A percentile compares a stretch with the other conserved stretches of the same genome.
These are phyloP conservation scores for Populus euphratica DNA, from an alignment of 345 rosid species.

Conservation along the genomic window DNA sequence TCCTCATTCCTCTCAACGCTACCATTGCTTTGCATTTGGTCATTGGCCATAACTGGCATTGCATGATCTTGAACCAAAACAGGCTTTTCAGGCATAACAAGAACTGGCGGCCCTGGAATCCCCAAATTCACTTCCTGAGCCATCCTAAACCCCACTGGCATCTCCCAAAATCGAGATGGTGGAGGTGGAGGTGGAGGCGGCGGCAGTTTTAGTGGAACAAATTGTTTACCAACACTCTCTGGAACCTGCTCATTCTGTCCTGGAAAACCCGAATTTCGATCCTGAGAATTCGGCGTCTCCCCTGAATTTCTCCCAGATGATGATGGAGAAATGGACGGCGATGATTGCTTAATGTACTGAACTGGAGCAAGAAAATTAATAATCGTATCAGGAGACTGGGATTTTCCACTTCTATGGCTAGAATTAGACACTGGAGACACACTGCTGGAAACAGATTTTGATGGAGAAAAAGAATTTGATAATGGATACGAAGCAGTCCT, in stretches of 20 bases:
- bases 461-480: slow-evolving; percentile 53
- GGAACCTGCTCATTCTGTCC: slow-evolving; percentile 22
- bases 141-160: slow-evolving; percentile 21
- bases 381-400: slow-evolving; percentile 43
- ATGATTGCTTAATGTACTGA: slow-evolving; percentile 1
- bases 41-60: slow-evolving; percentile 6
- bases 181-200: slow-evolving; percentile 77
- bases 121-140: slow-evolving; percentile 10
- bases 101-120: slow-evolving; percentile 36
- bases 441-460: slow-evolving; percentile 41
- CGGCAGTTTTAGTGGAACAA: slow-evolving; percentile 45
- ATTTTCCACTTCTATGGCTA: slow-evolving; percentile 39
- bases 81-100: slow-evolving; percentile 40
- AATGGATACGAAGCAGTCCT: slow-evolving; percentile 61
- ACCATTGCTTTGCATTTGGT: slow-evolving; percentile 23
- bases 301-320: slow-evolving; percentile 9
- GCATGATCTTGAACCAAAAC: slow-evolving; percentile 20
- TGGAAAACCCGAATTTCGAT: slow-evolving; percentile 11
- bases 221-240: slow-evolving; percentile 6
- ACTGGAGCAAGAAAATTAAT: slow-evolving; percentile 26
- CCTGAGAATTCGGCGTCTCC: slow-evolving; percentile 6
- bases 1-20: slow-evolving; percentile 45
- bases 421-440: slow-evolving; percentile 36
- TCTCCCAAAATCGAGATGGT: slow-evolving; percentile 55
- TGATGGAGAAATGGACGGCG: slow-evolving; percentile 8